Base-by-base conservation (phyloP, 176 grass and related monocot species). In the Aegilops longissima region DNA sequence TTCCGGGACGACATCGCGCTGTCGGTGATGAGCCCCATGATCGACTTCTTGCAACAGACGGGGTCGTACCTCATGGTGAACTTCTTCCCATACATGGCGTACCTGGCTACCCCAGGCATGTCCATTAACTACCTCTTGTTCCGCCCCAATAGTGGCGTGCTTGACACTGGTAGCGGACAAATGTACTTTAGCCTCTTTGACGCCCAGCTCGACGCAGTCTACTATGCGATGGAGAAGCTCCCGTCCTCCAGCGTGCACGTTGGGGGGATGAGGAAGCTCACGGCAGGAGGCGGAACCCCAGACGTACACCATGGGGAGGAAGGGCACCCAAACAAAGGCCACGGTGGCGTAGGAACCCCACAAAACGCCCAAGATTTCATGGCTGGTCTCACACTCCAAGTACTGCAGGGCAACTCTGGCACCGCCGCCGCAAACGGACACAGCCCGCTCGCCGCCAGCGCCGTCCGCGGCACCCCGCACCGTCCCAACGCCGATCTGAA, bases 61-160 rank as follows among this genome's bases (percentile, higher is more conserved):
- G 87, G 74, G 0, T 96, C 94, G 0, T 91, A 93, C 66, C 61
- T 96, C 52, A 92, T 91, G 85, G 64, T 96, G 2, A 96, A 96
- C 8, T 52, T 78, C 20, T 96, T 90, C 70, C 94, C 94, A 0
- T 93, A 84, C 87, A 80, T 84, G 0, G 85, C 91, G 1, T 92
- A 93, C n/a, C 51, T 64, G 44, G 62, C 9, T 10, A 47, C 84
- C 0, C 51, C 89, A 0, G 30, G 73, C 23, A 8, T 96, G 34
- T 79, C 87, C 27, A 87, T 93, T 9, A 82, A 90, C 14, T 93
- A 96, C 38, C 89, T 87, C 21, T 38, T 8, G 36, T 38, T 38
- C 36, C 36, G 36, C 36, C 36, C 83, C n/a, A 92, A 89, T 39
- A n/a, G 9, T 1, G 90, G 90, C 16, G 86, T 92, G 35, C 9